Evolutionary conservation across 2,329 filamentous ascomycete genomes (phyloP).

Genomic region (Cladophialophora psammophila): DNA sequence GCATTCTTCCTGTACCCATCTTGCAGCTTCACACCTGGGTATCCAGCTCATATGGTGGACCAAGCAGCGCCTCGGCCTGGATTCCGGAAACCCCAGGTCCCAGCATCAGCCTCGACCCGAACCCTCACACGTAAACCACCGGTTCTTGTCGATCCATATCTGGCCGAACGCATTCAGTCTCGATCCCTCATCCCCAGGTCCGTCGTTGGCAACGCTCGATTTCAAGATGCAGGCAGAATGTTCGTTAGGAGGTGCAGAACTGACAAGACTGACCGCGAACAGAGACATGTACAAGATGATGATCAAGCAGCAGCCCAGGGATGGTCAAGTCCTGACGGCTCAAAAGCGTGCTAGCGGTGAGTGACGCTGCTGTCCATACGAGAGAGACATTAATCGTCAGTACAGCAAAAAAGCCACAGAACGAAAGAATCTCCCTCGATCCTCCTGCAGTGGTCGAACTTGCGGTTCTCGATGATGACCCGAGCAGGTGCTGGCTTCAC

Average conservation of each 20-base stretch:
- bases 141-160: background rate
- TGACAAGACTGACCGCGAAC: slow-evolving; percentile 13
- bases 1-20: background rate
- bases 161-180: slow-evolving; percentile 1
- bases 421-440: slow-evolving; percentile 22
- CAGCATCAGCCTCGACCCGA: background rate
- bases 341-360: slow-evolving; percentile 9
- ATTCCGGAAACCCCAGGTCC: background rate
- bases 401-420: slow-evolving; percentile 2
- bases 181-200: slow-evolving; percentile 18
- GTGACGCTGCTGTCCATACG: background rate
- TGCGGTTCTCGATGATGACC: slow-evolving; percentile 12
- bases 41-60: background rate
- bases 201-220: slow-evolving; percentile 12
- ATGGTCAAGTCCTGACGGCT: slow-evolving; percentile 9
- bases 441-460: slow-evolving; percentile 25
- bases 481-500: slow-evolving; percentile 17
- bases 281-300: slow-evolving; percentile 20
- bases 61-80: background rate
- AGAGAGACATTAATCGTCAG: background rate
- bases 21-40: background rate
- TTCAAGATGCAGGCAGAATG: slow-evolving; percentile 19
- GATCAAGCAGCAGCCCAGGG: slow-evolving; percentile 16
- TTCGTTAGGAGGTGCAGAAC: slow-evolving; percentile 14
- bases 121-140: slow-evolving; percentile 5